Conservation (phyloP, 2,329 filamentous ascomycete species). For the Ophiostoma himal-ulmi region DNA sequence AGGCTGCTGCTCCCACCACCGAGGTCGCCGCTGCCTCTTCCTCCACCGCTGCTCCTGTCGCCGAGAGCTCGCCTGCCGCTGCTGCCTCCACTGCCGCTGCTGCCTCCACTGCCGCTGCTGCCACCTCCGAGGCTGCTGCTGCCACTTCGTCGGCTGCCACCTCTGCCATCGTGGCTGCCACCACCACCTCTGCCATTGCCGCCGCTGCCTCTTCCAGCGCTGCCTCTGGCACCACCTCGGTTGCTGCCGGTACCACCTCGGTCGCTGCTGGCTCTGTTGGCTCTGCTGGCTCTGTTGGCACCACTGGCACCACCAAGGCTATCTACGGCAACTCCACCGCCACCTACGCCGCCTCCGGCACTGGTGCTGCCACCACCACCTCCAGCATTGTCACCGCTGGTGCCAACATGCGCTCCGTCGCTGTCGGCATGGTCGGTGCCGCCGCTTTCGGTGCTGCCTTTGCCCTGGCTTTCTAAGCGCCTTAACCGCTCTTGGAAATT, state of each 20-base stretch:
- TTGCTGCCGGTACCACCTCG: neutral
- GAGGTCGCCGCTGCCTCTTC: neutral
- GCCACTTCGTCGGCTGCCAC: conserved; percentile 1
- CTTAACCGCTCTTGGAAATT: neutral
- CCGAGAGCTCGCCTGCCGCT: conserved; percentile 1
- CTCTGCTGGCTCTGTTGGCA: neutral
- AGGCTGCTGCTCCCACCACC: conserved; percentile 5
- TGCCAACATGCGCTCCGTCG: conserved; percentile 19
- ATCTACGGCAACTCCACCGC: conserved; percentile 1
- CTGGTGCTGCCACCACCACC: conserved; percentile 17
- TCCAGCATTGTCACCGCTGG: conserved; percentile 23
- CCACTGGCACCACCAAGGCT: neutral
- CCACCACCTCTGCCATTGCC: conserved; percentile 7
- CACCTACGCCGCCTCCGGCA: conserved; percentile 9
- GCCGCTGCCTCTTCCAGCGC: conserved; percentile 10
- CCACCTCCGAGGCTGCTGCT: conserved; percentile 8
- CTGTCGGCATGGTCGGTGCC: conserved; percentile 20
- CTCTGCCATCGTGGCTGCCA: conserved; percentile 10
- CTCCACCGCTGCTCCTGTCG: neutral
- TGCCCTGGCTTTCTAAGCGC: conserved; percentile 22
- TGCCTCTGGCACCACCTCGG: neutral
- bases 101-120: conserved; percentile 17
- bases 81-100: conserved; percentile 11
- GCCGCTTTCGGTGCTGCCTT: conserved; percentile 23
- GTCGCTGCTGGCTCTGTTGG: neutral